Conservation (phyloP, 2,329 filamentous ascomycete genomes). For the Sarocladium kiliense region DNA sequence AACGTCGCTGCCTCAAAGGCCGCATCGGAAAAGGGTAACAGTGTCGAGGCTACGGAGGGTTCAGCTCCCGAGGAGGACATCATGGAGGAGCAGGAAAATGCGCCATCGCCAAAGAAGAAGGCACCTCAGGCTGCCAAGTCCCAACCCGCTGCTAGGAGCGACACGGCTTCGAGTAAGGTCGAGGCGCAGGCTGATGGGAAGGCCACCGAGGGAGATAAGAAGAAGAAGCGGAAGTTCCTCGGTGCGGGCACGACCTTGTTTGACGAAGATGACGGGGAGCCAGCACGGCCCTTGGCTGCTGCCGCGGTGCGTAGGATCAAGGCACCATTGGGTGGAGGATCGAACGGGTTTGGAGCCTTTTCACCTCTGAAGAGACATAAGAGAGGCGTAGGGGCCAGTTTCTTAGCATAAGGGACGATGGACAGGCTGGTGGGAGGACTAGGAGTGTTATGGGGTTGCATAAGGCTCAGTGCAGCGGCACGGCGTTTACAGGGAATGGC, state of each 20-base stretch:
- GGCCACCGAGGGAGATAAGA: slow-evolving; percentile 48
- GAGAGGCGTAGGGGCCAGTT: slow-evolving; percentile 57
- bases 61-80: neutral
- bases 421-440: neutral
- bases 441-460: neutral
- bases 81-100: neutral
- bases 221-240: slow-evolving; percentile 69
- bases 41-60: neutral
- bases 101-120: slow-evolving; percentile 5
- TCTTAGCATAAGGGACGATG: slow-evolving; percentile 37
- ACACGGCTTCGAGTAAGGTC: neutral
- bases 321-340: slow-evolving; percentile 32
- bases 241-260: slow-evolving; percentile 62
- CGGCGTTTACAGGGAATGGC: too few species aligned
- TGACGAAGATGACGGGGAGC: slow-evolving; percentile 58
- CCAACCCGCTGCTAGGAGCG: neutral
- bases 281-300: slow-evolving; percentile 16
- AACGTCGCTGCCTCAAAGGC: slow-evolving; percentile 25
- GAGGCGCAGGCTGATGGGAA: neutral
- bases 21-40: neutral
- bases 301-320: slow-evolving; percentile 23
- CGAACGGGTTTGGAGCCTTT: slow-evolving; percentile 52
- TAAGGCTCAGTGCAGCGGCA: too few species aligned
- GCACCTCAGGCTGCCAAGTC: neutral
- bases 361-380: slow-evolving; percentile 69